Conservation (phyloP, 441 rosid species). For the Adansonia madagascariensis region DNA sequence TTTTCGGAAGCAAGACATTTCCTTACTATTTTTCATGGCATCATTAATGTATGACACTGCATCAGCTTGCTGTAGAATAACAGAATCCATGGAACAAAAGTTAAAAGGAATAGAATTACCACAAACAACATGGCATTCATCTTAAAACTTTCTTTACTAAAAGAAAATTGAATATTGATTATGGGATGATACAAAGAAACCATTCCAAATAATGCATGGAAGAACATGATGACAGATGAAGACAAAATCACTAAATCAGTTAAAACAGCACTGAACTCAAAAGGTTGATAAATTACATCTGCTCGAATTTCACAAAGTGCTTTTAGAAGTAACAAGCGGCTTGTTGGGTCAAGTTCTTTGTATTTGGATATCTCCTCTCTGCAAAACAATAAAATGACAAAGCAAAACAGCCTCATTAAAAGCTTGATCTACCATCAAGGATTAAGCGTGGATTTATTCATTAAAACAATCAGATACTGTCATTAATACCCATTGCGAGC, state of each 20-base stretch:
- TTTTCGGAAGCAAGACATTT: slow-evolving; percentile 56
- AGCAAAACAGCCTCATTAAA: slow-evolving; percentile 13
- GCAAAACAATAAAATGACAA: slow-evolving; percentile 32
- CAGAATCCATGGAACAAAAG: slow-evolving; percentile 21
- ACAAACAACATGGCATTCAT: slow-evolving; percentile 19
- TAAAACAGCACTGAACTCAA: slow-evolving; percentile 24
- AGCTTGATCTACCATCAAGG: slow-evolving; percentile 16
- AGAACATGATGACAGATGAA: slow-evolving; percentile 10
- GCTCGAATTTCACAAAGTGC: slow-evolving; percentile 86
- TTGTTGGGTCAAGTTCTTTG: slow-evolving; percentile 59
- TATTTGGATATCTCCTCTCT: slow-evolving; percentile 69
- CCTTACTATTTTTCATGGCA: slow-evolving; percentile 51
- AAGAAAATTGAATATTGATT: neutral
- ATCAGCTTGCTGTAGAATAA: slow-evolving; percentile 71
- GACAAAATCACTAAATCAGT: neutral
- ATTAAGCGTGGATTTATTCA: neutral
- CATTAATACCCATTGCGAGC: slow-evolving; percentile 62
- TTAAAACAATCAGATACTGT: neutral
- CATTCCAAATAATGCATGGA: neutral
- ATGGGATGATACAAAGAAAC: neutral
- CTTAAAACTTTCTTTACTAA: slow-evolving; percentile 12
- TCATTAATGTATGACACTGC: slow-evolving; percentile 52
- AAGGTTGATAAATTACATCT: slow-evolving; percentile 46
- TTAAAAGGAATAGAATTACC: slow-evolving; percentile 20
- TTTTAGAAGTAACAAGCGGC: slow-evolving; percentile 61